phyloP scores from a whole-genome alignment of 129 eudicot species.

The Flaveria brownii region DNA sequence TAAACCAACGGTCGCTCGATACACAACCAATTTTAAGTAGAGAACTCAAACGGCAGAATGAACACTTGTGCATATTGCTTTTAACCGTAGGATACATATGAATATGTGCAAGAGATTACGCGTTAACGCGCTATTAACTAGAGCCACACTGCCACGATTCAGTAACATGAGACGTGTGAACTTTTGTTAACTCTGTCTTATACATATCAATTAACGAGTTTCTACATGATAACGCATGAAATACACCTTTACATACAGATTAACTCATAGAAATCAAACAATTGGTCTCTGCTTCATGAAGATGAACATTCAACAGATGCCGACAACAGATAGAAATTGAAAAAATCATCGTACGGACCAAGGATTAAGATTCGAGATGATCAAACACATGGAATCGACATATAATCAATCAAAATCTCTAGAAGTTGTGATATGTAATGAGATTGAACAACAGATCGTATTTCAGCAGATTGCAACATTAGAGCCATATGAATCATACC shows the following conservation, averaged over 20 bases:
- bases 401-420: background rate
- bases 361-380: background rate
- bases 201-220: background rate
- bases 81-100: no score
- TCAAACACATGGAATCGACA: background rate
- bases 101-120: no score
- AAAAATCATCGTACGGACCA: background rate
- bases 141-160: no score
- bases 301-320: background rate
- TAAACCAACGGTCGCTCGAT: background rate
- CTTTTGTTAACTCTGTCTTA: background rate
- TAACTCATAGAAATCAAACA: background rate
- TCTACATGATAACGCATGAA: background rate
- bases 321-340: background rate
- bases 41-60: background rate
- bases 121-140: background rate
- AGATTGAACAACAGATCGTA: conserved; percentile 11
- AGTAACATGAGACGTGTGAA: no score
- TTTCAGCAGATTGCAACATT: background rate
- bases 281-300: background rate
- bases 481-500: conserved; percentile 1
- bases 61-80: no score
- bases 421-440: background rate
- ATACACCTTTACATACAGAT: background rate
- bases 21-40: background rate